These are phyloP conservation scores for Pistacia integerrima DNA, from an alignment of 345 rosid genomes.

Conservation along the genomic window DNA sequence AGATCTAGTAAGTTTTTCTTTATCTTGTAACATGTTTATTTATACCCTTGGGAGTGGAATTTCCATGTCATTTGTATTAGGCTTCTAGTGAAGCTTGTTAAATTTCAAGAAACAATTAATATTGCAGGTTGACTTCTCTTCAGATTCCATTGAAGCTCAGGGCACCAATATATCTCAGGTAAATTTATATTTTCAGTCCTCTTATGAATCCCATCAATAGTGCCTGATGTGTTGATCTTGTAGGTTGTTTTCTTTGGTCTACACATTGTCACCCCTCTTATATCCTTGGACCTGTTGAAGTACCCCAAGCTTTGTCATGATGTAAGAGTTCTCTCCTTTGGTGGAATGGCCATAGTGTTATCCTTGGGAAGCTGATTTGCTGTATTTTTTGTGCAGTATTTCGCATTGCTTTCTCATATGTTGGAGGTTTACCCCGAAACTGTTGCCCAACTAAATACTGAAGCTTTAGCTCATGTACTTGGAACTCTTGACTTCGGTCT, in stretches of 20 bases:
- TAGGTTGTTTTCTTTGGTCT: constrained; percentile 96
- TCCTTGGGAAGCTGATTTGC: constrained; percentile 20
- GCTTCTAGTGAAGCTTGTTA: constrained; percentile 7
- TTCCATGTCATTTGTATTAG: not conserved
- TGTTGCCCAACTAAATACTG: constrained; percentile 66
- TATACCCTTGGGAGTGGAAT: not conserved
- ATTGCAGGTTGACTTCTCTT: constrained; percentile 86
- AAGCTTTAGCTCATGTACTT: constrained; percentile 78
- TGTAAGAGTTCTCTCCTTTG: constrained; percentile 49
- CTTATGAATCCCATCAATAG: constrained; percentile 20
- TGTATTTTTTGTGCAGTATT: constrained; percentile 63
- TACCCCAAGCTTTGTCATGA: constrained; percentile 98
- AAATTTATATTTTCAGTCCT: constrained; percentile 14
- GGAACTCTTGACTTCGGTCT: constrained; percentile 90
- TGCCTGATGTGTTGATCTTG: constrained; percentile 39
- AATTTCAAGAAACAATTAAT: constrained; percentile 2
- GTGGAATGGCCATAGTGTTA: not conserved
- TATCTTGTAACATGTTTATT: not conserved
- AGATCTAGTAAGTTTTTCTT: constrained; percentile 63
- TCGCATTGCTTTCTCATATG: constrained; percentile 82
- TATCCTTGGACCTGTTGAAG: constrained; percentile 88
- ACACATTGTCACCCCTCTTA: constrained; percentile 85
- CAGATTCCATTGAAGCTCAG: constrained; percentile 69
- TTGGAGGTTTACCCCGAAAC: constrained; percentile 96
- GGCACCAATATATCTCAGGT: constrained; percentile 89